Percentiles rank a stretch among this genome's conserved stretches.
These are phyloP conservation scores for Chlorencoelia australis DNA, from an alignment of 2,329 filamentous ascomycete species.

Conservation along the genomic window DNA sequence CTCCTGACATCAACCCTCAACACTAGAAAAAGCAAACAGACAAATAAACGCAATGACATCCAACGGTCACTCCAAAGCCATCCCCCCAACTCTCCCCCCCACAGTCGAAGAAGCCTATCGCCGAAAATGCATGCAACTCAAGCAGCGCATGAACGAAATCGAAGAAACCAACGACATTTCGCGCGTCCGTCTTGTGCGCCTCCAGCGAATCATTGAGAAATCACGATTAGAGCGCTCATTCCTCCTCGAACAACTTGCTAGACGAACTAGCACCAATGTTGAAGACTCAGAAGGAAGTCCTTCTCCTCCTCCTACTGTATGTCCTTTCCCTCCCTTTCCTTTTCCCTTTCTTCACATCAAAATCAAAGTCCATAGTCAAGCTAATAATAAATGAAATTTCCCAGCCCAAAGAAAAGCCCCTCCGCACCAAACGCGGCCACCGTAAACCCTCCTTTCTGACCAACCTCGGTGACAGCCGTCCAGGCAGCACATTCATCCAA, in stretches of 20 bases:
- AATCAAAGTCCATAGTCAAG: constrained; percentile 10
- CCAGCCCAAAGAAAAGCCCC: constrained; percentile 68
- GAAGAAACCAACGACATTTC: constrained; percentile 84
- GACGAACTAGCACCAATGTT: constrained; percentile 63
- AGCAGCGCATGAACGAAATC: constrained; percentile 82
- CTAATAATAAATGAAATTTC: constrained; percentile 13
- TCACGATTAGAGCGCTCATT: constrained; percentile 78
- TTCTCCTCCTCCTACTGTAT: constrained; percentile 68
- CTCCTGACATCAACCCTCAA: background rate
- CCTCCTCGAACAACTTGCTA: constrained; percentile 61
- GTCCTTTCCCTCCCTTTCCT: constrained; percentile 24
- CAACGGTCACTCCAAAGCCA: constrained; percentile 26
- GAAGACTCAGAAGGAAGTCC: constrained; percentile 72
- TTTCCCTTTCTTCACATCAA: constrained; percentile 7
- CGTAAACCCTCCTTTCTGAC: constrained; percentile 42
- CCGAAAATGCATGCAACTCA: constrained; percentile 90
- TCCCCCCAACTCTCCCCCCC: constrained; percentile 60
- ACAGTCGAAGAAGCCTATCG: constrained; percentile 95
- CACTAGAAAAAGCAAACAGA: background rate
- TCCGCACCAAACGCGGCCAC: constrained; percentile 64
- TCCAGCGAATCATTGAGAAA: constrained; percentile 82
- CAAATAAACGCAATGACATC: constrained; percentile 3
- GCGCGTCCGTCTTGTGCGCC: constrained; percentile 65
- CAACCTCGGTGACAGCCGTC: constrained; percentile 28
- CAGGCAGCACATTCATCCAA: constrained; percentile 36